A percentile compares a stretch with the other conserved stretches of the same genome.
Evolutionary conservation across 371 early-diverging fungal genomes (phyloP).

Genomic region (Dinochytrium kinnereticum): DNA sequence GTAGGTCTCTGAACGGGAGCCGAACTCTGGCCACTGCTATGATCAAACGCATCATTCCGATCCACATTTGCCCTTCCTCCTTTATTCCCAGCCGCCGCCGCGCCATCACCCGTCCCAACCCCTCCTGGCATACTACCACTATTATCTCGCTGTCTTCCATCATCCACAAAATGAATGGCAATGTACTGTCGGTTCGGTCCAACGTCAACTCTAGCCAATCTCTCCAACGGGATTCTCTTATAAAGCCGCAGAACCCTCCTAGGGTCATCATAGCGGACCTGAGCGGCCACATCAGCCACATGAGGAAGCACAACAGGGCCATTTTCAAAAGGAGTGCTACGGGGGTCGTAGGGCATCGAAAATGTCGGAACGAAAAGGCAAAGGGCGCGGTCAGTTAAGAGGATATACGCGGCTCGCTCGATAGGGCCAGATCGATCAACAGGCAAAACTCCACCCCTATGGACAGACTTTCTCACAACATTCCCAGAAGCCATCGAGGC

Average conservation of each 20-base stretch:
- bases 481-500: conserved; percentile 10
- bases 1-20: conserved; percentile 19
- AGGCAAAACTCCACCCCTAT: conserved; percentile 2
- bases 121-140: background rate
- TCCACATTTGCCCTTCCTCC: background rate
- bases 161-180: conserved; percentile 45
- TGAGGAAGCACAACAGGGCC: conserved; percentile 14
- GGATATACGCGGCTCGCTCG: conserved; percentile 39
- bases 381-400: conserved; percentile 38
- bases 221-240: conserved; percentile 43
- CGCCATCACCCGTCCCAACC: background rate
- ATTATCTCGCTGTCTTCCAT: background rate
- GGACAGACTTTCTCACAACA: conserved; percentile 8
- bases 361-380: conserved; percentile 45
- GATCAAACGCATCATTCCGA: background rate
- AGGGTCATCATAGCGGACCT: conserved; percentile 48
- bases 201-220: conserved; percentile 59
- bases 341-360: conserved; percentile 41
- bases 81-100: background rate
- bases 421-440: conserved; percentile 14
- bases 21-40: background rate
- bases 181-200: conserved; percentile 64
- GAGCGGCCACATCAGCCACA: conserved; percentile 28
- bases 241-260: conserved; percentile 42
- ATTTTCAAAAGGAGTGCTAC: conserved; percentile 17